Base-by-base conservation (phyloP, 495 filamentous ascomycete genomes). In the Acidomyces sp. region DNA sequence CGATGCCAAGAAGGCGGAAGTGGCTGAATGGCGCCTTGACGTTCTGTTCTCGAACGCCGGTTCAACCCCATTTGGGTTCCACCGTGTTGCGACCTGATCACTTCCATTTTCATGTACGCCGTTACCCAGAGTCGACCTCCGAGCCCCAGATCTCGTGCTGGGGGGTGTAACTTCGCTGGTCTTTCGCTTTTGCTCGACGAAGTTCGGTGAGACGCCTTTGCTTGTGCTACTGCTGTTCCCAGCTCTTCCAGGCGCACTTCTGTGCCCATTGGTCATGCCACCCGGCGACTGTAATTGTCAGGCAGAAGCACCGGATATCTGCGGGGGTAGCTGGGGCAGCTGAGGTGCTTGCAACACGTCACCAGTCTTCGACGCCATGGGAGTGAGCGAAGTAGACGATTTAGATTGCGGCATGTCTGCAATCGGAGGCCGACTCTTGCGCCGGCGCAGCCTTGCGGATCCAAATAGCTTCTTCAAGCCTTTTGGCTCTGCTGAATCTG, bases 241-340 rank as follows among this genome's bases (percentile, higher is more conserved):
- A 2, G 19, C 20, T 13, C 41, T 43, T 4, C 33, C 33, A 6
- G 9, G 9, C 31, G 31, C 9, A 34, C 20, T 16, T 13, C 20
- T 28, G 23, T 39, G 16, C 21, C 37, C 37, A 16, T 39, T 39
- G n/a, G 26, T 17, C 46, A 31, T 17, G 47, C 47, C 47, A 25
- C 47, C 42, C 47, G 41, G 42, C 47, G 13, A 25, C 47, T 45
- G 33, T 40, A 24, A 37, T 45, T 49, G 46, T 49, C 46, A 49
- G 16, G 39, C 34, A 34, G 25, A 24, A 9, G 38, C 12, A 25
- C 33, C 15, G 19, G 38, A 39, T 20, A 37, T 31, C 24, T 18
- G 27, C 4, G 24, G 38, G n/a, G 39, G 29, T 31, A 13, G 25
- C 22, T 27, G 38, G 33, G 25, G 45, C 19, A 23, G 4, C 33